Conservation (phyloP, 179 eudicot genomes). For the Patellifolia procumbens region DNA sequence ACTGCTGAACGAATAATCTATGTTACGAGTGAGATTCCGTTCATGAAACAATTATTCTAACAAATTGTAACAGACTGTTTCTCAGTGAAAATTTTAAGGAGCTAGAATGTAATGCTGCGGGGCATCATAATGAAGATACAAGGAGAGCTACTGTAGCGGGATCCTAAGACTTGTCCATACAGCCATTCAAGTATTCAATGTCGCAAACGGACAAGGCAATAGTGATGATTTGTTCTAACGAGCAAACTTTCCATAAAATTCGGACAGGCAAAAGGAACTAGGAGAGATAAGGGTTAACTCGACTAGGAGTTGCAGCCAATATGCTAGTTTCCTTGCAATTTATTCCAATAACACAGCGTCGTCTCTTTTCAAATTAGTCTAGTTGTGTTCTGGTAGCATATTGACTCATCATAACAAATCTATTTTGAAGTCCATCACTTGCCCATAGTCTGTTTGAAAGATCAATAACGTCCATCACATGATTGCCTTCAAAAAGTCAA, state of each 20-base stretch:
- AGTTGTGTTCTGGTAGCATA: too few relatives aligned
- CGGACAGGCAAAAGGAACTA: not conserved
- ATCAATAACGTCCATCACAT: too few relatives aligned
- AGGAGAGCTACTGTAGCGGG: not conserved
- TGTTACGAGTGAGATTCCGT: not conserved
- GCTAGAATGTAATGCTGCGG: not conserved
- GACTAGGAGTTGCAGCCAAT: not conserved
- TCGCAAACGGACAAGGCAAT: not conserved
- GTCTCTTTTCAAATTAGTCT: not conserved
- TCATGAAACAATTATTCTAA: not conserved
- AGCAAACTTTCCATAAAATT: not conserved
- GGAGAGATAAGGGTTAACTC: not conserved
- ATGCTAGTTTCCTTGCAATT: not conserved
- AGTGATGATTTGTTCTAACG: not conserved
- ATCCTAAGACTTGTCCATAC: not conserved
- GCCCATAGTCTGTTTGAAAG: too few relatives aligned
- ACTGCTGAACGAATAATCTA: not conserved
- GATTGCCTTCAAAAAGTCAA: too few relatives aligned
- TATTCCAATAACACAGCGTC: not conserved
- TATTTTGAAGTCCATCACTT: too few relatives aligned
- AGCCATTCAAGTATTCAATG: not conserved
- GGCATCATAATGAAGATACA: not conserved
- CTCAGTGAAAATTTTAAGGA: not conserved
- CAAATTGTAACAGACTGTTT: not conserved
- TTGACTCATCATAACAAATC: too few relatives aligned